Base-by-base conservation (phyloP, 2,329 filamentous ascomycete species). In the Apiospora malaysiana region DNA sequence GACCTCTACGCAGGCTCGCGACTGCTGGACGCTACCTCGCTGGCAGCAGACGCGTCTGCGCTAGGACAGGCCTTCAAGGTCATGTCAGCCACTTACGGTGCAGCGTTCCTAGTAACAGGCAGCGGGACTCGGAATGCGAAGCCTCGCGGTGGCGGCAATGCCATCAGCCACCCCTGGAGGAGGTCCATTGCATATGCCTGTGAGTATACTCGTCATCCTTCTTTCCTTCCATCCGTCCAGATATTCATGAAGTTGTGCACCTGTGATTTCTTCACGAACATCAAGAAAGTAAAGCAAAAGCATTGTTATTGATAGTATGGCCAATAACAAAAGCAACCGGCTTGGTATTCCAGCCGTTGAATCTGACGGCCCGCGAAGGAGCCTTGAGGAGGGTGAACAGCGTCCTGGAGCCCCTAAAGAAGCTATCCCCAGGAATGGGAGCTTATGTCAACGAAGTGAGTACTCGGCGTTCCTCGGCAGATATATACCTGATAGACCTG, bases 151-250 rank as follows among this genome's bases (percentile, higher is more conserved):
- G 85, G 84, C 0, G 78, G 82, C 56, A 84, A 85, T 42, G 79
- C 86, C 0, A 82, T 87, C 2, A 83, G 84, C 47, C 86, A 87
- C 0, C 85, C 85, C 0, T 90, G 87, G 86, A 81, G 88, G 21
- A 83, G 74, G 16, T 80, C 84, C 0, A 81, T 82, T 23, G 76
- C 83, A 2, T 84, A 85, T 68, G 73, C 79, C 0, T 73, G 85
- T 85, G 76, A 77, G 83, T 81, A 66, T 32, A 37, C 16, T n/a
- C 6, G 18, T 37, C n/a, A 49, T 9, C 40, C 40, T 47, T 21
- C 10, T 23, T 66, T 16, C n/a, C 12, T 43, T 10, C 32, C 40
- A 4, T 21, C 42, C 40, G 40, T 42, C 40, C 40, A 42, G 21
- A 47, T 47, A 47, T 47, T 12, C 32, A 51, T 43, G 42, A 42